Base-by-base conservation (phyloP, 495 filamentous ascomycete genomes). In the Haplographium delicatum region DNA sequence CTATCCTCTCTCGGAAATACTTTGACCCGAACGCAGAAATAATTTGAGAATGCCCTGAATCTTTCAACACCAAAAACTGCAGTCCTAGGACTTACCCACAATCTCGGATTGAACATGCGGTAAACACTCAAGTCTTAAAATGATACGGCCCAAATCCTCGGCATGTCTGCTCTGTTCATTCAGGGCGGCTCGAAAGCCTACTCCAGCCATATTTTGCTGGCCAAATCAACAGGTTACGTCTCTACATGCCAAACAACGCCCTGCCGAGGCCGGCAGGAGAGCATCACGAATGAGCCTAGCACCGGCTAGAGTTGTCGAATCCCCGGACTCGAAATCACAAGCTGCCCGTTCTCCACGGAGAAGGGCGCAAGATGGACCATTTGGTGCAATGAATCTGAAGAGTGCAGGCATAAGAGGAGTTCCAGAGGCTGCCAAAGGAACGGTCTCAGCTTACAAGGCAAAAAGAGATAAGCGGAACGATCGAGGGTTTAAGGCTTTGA, bases 311-410 rank as follows among this genome's bases (percentile, higher is more conserved):
- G 24, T 41, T 10, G 53, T 60, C 10, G 46, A 37, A 28, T 35
- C 46, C 18, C 20, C 47, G 8, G 40, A 28, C 10, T 41, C 38
- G 19, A 7, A 11, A 28, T 23, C 24, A 4, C 4, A 26, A 31
- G 5, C 10, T 16, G 34, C 25, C 8, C 43, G 30, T 65, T 68
- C 39, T 57, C 59, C 41, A 65, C 67, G 47, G 52, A 58, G 55
- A 44, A 35, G 62, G 58, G n/a, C n/a, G n/a, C 64, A 66, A 20
- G 68, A 67, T 26, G 81, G 86, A 0, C 89, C 90, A 0, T 95
- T 85, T 55, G 79, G 76, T 7, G 81, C 74, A 16, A 89, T 91
- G 83, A 96, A 96, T 64, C 73, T 78, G 52, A 93, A 76, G 6
- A 71, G 75, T 34, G 82, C 82, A 23, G 78, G 80, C n/a, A 68